Base-by-base conservation (phyloP, 768 basidiomycete genomes). In the Mycena albidolilacea region DNA sequence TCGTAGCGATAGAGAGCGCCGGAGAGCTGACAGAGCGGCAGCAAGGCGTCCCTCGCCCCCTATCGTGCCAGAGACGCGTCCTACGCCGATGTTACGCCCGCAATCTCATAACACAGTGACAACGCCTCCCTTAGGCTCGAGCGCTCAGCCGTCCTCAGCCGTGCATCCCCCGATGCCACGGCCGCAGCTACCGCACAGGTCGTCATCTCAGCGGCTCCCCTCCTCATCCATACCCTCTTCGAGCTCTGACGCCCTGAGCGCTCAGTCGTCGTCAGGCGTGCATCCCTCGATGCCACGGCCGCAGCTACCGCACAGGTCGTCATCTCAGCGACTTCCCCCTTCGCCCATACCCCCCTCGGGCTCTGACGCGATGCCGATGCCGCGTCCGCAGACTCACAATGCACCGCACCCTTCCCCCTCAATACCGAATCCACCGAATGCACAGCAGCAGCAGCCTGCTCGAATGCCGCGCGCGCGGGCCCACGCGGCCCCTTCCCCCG, bases 1-100 rank as follows among this genome's bases (percentile, higher is more conserved):
- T 58, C 75, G 73, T 66, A 76, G 75, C 61, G 82, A 75, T 79
- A 85, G 79, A 77, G 83, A 81, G 64, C 80, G 78, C 44, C 80
- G 71, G 77, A 81, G 70, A 73, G 79, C 71, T 74, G 81, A 80
- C 50, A 79, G 71, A 48, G 80, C 77, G 69, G 61, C 74, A 67
- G 23, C 70, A 66, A 61, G 73, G 65, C 64, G 44, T 44, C 21
- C 57, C 21, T 38, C 62, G 38, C 71, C 54, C 10, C 14, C 15
- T 37, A 17, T 59, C 7, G 55, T 44, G 10, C 23, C 46, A 5
- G 69, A 70, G 21, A 17, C 50, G 52, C 39, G 61, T 60, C 57
- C 35, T 30, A 37, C 52, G 21, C 54, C 66, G 30, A 62, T 62
- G 70, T 38, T 44, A 5, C 66, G 61, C 35, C 61, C 66, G 12